These are phyloP conservation scores for Alnus glutinosa DNA, from an alignment of 306 rosid species.

Conservation along the genomic window DNA sequence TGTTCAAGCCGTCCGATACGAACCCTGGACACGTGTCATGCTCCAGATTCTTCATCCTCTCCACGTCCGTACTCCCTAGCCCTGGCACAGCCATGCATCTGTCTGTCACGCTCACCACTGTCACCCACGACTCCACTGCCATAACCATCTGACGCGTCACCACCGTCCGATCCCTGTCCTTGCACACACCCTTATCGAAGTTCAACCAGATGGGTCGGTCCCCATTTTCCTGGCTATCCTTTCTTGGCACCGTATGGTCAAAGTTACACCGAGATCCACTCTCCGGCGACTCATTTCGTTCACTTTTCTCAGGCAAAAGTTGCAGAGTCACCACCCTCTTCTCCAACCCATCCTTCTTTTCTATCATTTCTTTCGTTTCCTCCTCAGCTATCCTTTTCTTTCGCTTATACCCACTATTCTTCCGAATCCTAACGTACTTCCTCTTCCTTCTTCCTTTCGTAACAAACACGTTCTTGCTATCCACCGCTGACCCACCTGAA, in stretches of 20 bases:
- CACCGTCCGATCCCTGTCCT: slow-evolving; percentile 15
- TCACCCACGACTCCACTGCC: slow-evolving; percentile 43
- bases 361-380: neutral
- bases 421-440: slow-evolving; percentile 63
- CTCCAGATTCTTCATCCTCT: slow-evolving; percentile 38
- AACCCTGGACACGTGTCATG: slow-evolving; percentile 63
- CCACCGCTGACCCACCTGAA: neutral
- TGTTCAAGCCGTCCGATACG: slow-evolving; percentile 46
- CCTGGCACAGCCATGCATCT: slow-evolving; percentile 41
- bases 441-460: slow-evolving; percentile 44
- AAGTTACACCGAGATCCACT: slow-evolving; percentile 24
- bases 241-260: neutral
- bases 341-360: neutral
- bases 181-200: neutral
- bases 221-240: neutral
- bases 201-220: slow-evolving; percentile 1
- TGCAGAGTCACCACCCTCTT: slow-evolving; percentile 36
- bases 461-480: neutral
- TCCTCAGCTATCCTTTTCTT: slow-evolving; percentile 1
- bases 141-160: neutral
- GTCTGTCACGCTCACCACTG: slow-evolving; percentile 53
- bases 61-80: slow-evolving; percentile 46
- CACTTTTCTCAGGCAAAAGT: slow-evolving; percentile 43
- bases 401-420: slow-evolving; percentile 4
- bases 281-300: neutral